Conservation (phyloP, 108 stramenopile species). For the Bacterosira constricta region DNA sequence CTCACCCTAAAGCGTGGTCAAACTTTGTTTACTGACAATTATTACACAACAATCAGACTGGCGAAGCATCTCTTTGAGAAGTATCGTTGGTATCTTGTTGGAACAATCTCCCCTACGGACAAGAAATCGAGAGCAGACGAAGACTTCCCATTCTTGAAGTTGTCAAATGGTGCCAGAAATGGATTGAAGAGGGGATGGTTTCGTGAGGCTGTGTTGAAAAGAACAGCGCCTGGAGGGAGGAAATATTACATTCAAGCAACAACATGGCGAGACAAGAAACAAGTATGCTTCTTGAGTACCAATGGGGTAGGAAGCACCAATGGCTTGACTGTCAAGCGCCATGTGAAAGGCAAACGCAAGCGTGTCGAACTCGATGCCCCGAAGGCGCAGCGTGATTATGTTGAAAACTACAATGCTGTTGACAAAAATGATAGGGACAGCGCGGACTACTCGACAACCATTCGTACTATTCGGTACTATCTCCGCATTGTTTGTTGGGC, state of each 20-base stretch:
- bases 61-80: conserved; percentile 17
- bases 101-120: conserved; percentile 18
- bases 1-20: no score
- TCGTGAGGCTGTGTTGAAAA: no score
- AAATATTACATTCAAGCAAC: not conserved
- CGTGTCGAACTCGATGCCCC: not conserved
- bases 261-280: not conserved
- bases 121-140: conserved; percentile 2
- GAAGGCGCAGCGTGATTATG: not conserved
- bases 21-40: conserved; percentile 20
- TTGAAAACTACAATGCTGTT: not conserved
- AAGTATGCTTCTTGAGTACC: not conserved
- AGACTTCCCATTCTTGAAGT: conserved; percentile 29
- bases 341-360: not conserved
- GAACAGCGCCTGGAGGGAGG: no score
- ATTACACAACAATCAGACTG: conserved; percentile 6
- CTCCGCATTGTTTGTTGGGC: not conserved
- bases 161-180: conserved; percentile 21
- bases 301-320: not conserved
- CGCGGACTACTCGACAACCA: not conserved
- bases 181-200: conserved; percentile 14
- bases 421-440: conserved; percentile 3
- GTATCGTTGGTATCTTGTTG: conserved; percentile 10
- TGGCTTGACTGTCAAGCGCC: not conserved
- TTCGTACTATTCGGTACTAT: not conserved